Evolutionary conservation across 1,139 yeast species (phyloP), one percentile per base, ranked within the genome.

Genomic region (Zygosaccharomyces pseudobailii): DNA sequence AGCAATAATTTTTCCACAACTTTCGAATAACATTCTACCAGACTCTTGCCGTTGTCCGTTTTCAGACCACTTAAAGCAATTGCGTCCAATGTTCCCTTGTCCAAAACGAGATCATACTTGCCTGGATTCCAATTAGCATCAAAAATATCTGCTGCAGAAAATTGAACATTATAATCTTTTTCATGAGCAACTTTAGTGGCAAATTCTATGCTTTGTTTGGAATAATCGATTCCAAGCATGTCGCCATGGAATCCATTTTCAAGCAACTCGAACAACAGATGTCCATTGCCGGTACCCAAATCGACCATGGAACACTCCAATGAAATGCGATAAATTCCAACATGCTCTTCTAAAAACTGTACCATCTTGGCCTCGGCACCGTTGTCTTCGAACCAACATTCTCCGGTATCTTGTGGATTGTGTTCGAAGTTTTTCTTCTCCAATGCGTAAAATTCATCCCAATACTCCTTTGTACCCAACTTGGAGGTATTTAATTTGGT

Each of bases 271-370:
- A 90, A 87, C 38, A 92, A 65, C 39, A 92, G 70, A 63, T 89
- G 96, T 0, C 98, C 98, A 65, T 92, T 92, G 1, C 98, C 99
- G 0, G 97, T 89, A 1, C 99, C 99, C 39, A 92, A 69, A 67
- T 92, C 98, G 22, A 89, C 67, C 45, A 88, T 73, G 2, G 63
- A 71, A 9, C 72, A 64, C 13, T 59, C 57, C 3, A 63, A 60
- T 3, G 55, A 42, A 21, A 70, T 62, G 0, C 55, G 47, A 13
- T 57, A 43, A 28, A 67, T 56, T 4, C 69, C 75, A 3, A 70
- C 52, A 45, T 74, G 69, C 1, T 73, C 75, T 19, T 70, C 65
- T 19, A 88, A 63, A 59, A 83, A 90, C 46, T 80, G 79, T 21
- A 86, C 75, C 82, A 92, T 85, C 62, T 80, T 83, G 50, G 74